Percentiles rank a stretch among this genome's conserved stretches.
Evolutionary conservation across 2,329 filamentous ascomycete genomes (phyloP).

Genomic region (Colletotrichum sp.): DNA sequence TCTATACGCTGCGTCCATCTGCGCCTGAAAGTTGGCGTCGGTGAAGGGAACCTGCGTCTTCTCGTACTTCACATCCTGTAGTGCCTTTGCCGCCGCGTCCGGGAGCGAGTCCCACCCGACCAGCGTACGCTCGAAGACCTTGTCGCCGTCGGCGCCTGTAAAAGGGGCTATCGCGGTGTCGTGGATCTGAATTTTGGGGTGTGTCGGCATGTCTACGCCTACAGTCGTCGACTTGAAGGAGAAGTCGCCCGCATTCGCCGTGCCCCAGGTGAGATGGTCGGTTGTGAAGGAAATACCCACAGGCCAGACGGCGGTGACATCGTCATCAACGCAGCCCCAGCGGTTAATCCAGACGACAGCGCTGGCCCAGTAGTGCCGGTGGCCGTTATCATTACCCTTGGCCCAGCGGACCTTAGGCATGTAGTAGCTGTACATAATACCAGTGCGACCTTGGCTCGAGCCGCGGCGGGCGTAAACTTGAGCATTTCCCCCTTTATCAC

Average conservation of each 20-base stretch:
- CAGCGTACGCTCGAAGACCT: not conserved
- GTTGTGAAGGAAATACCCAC: not conserved
- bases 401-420: not conserved
- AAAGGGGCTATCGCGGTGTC: not conserved
- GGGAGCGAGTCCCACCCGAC: not conserved
- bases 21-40: not conserved
- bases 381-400: not conserved
- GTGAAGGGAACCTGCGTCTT: not conserved
- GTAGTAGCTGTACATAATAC: not conserved
- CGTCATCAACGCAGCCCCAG: not conserved
- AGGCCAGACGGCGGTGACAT: not conserved
- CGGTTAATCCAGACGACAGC: not conserved
- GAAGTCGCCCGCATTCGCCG: not conserved
- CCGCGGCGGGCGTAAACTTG: not conserved
- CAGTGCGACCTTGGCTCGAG: not conserved
- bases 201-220: not conserved
- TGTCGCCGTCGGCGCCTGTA: not conserved
- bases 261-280: not conserved
- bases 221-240: not conserved
- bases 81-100: not conserved
- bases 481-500: not conserved
- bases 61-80: not conserved
- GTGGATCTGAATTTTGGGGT: not conserved
- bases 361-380: not conserved
- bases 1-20: not conserved